Evolutionary conservation across 2,329 filamentous ascomycete genomes (phyloP), one percentile per base, ranked within the genome.

Genomic region (Amphichorda felina): DNA sequence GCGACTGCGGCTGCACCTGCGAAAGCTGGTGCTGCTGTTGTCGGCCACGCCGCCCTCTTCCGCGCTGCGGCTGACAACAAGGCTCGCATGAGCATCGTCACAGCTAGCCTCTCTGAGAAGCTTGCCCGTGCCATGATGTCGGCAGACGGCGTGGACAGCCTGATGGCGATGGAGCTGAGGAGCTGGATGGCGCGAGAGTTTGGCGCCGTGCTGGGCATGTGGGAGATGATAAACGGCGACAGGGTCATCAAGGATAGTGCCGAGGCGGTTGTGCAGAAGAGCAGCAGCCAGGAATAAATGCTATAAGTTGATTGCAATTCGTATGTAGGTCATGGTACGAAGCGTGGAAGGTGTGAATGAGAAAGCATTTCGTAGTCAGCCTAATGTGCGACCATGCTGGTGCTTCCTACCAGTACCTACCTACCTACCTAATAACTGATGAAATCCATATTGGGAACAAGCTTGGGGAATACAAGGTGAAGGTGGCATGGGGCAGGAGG

Each of bases 111-210:
- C 9, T 16, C 34, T 2, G 43, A 42, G 33, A 50, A 44, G 32
- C 46, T 47, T 13, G 42, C 44, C 5, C 37, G 40, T 2, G 45
- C 49, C 34, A 38, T 45, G 8, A 36, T 38, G 3, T 21, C 42
- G 2, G 35, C 43, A 10, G 43, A 47, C 18, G 46, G 47, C 8
- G 39, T 50, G 7, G 47, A 50, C 33, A 46, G 43, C 4, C 41
- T 50, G 11, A 43, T 49, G 6, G 38, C 42, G 3, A 45, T 50
- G 15, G 47, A 50, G 36, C 26, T 43, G 33, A 49, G 40, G 43
- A 54, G 41, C 36, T 50, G 45, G 42, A 42, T 48, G 18, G 36
- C 40, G 4, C 39, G 41, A 16, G 45, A 45, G 3, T 51, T 52
- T 17, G 28, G 28, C 17, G 34, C 28, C 4, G 34, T 30, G 18